Base-by-base conservation (phyloP, 2,329 filamentous ascomycete species). In the Tympanopsis confertula region DNA sequence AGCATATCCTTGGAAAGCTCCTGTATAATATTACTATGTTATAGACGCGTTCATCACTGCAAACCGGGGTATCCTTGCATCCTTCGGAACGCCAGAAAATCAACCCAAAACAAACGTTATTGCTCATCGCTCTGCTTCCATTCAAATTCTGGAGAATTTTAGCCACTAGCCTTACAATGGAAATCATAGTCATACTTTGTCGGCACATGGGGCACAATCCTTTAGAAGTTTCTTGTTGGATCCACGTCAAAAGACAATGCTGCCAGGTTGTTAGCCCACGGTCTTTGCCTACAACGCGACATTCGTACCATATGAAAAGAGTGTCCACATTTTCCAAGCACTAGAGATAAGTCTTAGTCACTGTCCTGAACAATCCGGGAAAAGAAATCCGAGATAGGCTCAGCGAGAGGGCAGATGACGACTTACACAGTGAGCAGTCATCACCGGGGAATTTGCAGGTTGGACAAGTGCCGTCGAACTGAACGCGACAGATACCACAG, bases 371-470 rank as follows among this genome's bases (percentile, higher is more conserved):
- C 35, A 43, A 38, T 15, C 19, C 35, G 28, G 17, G 10, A 18
- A 35, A 18, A 19, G 13, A 30, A 30, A 20, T 12, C 37, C 19
- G 35, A n/a, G 17, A 5, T 42, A 5, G 5, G 10, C 15, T 36
- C 35, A 13, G 37, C 12, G 20, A 17, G 22, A 35, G 35, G 14
- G 3, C 38, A 30, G 35, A 35, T 37, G 17, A n/a, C 42, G 20
- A 66, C 81, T 58, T 65, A 95, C 89, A 70, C 42, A 98, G 69
- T 41, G 84, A 84, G 62, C 91, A 98, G 55, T 95, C 88, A 52
- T 98, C 91, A 41, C 91, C 91, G 13, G 91, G 91, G 55, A 87
- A 96, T 69, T 93, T 94, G 78, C 91, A 98, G 39, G 87, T 93
- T 35, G 91, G 88, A 66, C 91, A 98, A 19, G 91, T 96, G 42